Evolutionary conservation across 2,329 filamentous ascomycete genomes (phyloP).

Genomic region (Furcasterigmium sp.): DNA sequence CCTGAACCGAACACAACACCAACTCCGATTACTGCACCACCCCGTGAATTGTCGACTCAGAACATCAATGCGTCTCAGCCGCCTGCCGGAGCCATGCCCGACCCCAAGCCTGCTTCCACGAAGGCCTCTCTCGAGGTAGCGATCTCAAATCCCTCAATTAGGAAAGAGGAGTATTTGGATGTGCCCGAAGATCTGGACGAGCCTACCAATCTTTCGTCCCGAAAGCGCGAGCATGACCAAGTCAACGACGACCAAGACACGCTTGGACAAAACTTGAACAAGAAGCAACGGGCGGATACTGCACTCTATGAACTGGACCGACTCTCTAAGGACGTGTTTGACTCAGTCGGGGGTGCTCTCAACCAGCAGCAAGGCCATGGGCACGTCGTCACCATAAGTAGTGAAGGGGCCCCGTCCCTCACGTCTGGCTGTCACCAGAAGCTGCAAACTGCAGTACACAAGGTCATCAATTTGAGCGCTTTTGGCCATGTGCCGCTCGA

Average conservation of each 20-base stretch:
- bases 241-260: slow-evolving; percentile 38
- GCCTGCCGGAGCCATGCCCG: neutral
- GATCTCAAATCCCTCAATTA: slow-evolving; percentile 25
- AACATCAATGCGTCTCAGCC: neutral
- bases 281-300: slow-evolving; percentile 74
- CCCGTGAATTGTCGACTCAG: slow-evolving; percentile 1
- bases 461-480: slow-evolving; percentile 63
- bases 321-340: slow-evolving; percentile 67
- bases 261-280: slow-evolving; percentile 63
- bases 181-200: slow-evolving; percentile 41
- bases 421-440: slow-evolving; percentile 62
- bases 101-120: neutral
- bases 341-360: slow-evolving; percentile 67
- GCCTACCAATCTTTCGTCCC: slow-evolving; percentile 40
- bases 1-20: no score
- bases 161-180: slow-evolving; percentile 47
- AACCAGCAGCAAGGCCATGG: slow-evolving; percentile 49
- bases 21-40: neutral
- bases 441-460: slow-evolving; percentile 68
- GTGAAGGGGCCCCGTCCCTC: slow-evolving; percentile 61
- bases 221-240: slow-evolving; percentile 48
- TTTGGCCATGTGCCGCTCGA: slow-evolving; percentile 71
- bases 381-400: slow-evolving; percentile 46
- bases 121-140: no score
- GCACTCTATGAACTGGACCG: slow-evolving; percentile 66